These are phyloP conservation scores for Alternaria burnsii DNA, from an alignment of 2,329 filamentous ascomycete species.

Conservation along the genomic window DNA sequence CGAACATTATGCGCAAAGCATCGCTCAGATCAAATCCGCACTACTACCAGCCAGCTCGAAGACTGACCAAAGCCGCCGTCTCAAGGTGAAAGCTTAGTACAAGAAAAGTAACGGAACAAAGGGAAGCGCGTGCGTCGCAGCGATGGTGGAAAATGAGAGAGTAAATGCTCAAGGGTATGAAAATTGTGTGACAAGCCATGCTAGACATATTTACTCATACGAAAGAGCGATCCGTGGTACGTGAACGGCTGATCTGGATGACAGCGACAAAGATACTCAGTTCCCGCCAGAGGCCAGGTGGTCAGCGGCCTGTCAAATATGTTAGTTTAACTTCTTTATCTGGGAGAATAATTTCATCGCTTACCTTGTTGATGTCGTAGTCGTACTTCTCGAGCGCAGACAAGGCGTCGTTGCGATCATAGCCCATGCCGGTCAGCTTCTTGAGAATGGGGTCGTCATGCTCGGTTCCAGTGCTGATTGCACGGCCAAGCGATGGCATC, in stretches of 20 bases:
- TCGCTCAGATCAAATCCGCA: conserved; percentile 21
- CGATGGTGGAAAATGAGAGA: conserved; percentile 7
- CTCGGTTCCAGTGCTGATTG: conserved; percentile 75
- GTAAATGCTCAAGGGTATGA: conserved; percentile 36
- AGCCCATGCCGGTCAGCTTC: conserved; percentile 89
- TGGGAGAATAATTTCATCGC: conserved; percentile 9
- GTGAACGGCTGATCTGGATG: not conserved
- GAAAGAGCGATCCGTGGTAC: conserved; percentile 23
- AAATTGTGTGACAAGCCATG: conserved; percentile 31
- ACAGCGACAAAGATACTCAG: not conserved
- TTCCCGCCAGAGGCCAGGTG: conserved; percentile 42
- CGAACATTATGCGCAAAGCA: conserved; percentile 6
- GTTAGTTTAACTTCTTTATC: conserved; percentile 24
- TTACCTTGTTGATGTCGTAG: conserved; percentile 93
- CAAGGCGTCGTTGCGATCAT: conserved; percentile 75
- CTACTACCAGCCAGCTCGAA: conserved; percentile 10
- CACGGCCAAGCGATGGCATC: conserved; percentile 67
- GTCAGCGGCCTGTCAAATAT: conserved; percentile 42
- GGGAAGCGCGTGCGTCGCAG: conserved; percentile 10
- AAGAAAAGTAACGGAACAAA: conserved; percentile 13
- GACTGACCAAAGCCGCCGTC: conserved; percentile 1
- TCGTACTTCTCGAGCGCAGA: conserved; percentile 90
- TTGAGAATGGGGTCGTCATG: conserved; percentile 94
- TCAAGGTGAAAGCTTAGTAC: conserved; percentile 12
- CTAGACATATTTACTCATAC: conserved; percentile 45